phyloP scores from a whole-genome alignment of 192 early-diverging fungal species.

The Coemansia sp. region DNA sequence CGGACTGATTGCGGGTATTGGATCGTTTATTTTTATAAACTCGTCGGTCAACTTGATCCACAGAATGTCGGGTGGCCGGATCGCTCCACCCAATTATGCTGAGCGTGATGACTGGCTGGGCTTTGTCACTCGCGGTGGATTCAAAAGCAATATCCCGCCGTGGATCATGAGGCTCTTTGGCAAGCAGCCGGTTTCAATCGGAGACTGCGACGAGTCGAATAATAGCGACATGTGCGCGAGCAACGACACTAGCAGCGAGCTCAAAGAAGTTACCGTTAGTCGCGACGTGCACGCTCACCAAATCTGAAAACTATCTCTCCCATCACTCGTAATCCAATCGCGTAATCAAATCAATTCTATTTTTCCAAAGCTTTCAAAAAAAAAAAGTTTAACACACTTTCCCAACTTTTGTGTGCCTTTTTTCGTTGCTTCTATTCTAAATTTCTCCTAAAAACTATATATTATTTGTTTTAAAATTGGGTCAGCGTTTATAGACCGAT shows the following conservation, averaged over 20 bases:
- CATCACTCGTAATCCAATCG: not conserved
- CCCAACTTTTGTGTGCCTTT: not conserved
- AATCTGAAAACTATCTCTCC: not conserved
- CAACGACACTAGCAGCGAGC: constrained; percentile 12
- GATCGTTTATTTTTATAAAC: constrained; percentile 75
- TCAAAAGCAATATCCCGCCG: constrained; percentile 38
- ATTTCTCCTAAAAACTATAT: not conserved
- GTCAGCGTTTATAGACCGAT: not conserved
- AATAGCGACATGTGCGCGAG: not conserved
- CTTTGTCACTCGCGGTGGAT: constrained; percentile 38
- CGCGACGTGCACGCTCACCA: not conserved
- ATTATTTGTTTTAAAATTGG: not conserved
- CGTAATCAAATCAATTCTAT: constrained; percentile 9
- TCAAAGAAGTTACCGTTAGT: constrained; percentile 30
- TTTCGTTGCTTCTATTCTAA: not conserved
- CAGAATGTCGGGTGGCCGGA: constrained; percentile 62
- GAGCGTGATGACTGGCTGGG: constrained; percentile 48
- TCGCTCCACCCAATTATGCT: constrained; percentile 52
- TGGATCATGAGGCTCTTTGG: constrained; percentile 46
- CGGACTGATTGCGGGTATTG: constrained; percentile 75
- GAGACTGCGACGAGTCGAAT: not conserved
- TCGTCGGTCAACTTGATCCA: constrained; percentile 61
- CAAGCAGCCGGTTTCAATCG: constrained; percentile 23
- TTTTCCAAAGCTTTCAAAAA: constrained; percentile 3
- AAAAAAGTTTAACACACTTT: constrained; percentile 9